Base-by-base conservation (phyloP, 306 rosid species). In the Echinosophora koreensis region DNA sequence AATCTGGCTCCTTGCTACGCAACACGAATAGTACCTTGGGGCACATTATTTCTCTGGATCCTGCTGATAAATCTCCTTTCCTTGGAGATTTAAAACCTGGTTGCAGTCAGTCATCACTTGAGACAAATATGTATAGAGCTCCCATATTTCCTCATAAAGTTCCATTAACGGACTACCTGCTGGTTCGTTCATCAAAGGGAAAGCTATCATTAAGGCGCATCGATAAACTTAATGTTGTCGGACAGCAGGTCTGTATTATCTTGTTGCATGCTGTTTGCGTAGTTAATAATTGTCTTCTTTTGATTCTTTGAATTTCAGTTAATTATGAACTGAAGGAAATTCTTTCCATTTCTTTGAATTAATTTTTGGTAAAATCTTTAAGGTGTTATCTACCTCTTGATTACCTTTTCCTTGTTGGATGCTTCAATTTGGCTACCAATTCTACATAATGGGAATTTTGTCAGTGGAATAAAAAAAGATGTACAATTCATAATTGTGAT, bases 51-150 rank as follows among this genome's bases (percentile, higher is more conserved):
- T 79, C 93, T 50, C 90, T 94, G 44, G 97, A 94, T 78, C 92
- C 97, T 84, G 88, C 97, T 52, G 98, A 94, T 83, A 94, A 94
- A 87, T 94, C 97, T 71, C 98, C 98, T 80, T 94, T 86, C 84
- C 92, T 94, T 65, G 98, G 97, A 32, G 98, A 94, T 79, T 84
- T 93, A 52, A 92, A 92, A 84, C 85, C 92, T 64, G 97, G 98
- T 41, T 88, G 83, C 76, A 80, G 84, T 80, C 98, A 88, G 87
- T 88, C 97, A 34, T 90, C 98, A 62, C 88, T 94, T 63, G 98
- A 94, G 91, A 92, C 98, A 73, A 94, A 94, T 83, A 90, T 94
- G 95, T 94, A 92, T 69, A 87, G 98, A 83, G 94, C 98, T 66
- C 98, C 98, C 8, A n/a, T 90, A 77, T 94, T 94, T 82, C 72